These are phyloP conservation scores for Alloteropsis semialata DNA, from an alignment of 176 grass and related monocot species.

Conservation along the genomic window DNA sequence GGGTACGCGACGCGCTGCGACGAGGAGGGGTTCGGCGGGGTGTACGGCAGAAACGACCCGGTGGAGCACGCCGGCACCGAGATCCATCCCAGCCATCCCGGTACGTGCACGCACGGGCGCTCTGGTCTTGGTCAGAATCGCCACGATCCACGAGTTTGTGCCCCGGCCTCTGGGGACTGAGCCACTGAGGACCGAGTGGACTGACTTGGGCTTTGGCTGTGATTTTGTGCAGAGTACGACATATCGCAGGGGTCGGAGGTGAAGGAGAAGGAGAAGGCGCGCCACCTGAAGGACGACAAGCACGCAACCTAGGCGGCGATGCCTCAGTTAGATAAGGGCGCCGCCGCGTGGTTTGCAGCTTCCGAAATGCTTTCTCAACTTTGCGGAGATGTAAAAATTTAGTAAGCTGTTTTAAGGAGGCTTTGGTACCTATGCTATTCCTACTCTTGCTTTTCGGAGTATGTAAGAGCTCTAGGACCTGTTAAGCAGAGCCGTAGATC, in stretches of 20 bases:
- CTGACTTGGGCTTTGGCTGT: too few relatives aligned
- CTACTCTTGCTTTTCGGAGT: too few relatives aligned
- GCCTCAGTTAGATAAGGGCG: too few relatives aligned
- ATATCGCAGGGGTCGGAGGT: constrained; percentile 64
- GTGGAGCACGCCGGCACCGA: constrained; percentile 6
- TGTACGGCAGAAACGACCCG: constrained; percentile 47
- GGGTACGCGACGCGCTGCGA: constrained; percentile 75
- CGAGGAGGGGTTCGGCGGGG: constrained; percentile 74
- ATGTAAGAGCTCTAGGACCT: too few relatives aligned
- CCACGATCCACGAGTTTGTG: too few relatives aligned
- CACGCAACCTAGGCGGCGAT: background rate
- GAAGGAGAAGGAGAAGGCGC: constrained; percentile 76
- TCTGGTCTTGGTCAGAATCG: too few relatives aligned
- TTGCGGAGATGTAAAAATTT: background rate
- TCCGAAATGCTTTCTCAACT: background rate
- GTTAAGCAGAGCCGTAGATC: too few relatives aligned
- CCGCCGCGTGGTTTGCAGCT: background rate
- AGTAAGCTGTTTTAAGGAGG: background rate
- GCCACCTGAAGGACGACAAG: constrained; percentile 31
- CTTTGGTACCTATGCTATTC: background rate
- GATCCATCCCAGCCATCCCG: constrained; percentile 38
- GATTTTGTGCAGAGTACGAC: constrained; percentile 42
- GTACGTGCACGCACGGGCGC: background rate
- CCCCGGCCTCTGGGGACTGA: too few relatives aligned
- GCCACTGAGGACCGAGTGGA: too few relatives aligned